Evolutionary conservation across 768 basidiomycete species (phyloP).

Genomic region (Trametes cubensis): DNA sequence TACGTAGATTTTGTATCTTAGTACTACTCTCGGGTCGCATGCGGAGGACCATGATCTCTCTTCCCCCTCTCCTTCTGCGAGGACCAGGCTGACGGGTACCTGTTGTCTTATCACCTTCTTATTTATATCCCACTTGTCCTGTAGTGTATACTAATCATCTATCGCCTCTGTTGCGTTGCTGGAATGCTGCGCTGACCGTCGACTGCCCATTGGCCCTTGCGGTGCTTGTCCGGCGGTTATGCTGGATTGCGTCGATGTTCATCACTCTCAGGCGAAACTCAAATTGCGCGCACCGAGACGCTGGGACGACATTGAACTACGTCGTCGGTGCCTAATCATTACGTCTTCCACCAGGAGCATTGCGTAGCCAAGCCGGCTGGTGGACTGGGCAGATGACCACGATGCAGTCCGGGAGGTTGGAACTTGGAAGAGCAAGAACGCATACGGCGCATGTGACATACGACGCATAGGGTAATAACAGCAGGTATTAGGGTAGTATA

Average conservation of each 20-base stretch:
- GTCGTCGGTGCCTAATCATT: constrained; percentile 7
- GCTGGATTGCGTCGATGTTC: background rate
- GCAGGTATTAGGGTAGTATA: constrained; percentile 16
- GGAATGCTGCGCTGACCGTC: background rate
- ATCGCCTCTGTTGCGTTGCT: constrained; percentile 2
- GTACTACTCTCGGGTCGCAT: constrained; percentile 24
- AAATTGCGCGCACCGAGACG: background rate
- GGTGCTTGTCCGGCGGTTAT: background rate
- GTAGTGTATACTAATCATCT: constrained; percentile 31
- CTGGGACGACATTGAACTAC: background rate
- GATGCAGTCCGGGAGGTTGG: background rate
- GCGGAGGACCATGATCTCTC: constrained; percentile 11
- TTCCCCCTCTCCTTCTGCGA: constrained; percentile 20
- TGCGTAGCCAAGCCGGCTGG: background rate
- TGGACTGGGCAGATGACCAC: background rate
- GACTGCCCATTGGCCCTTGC: background rate
- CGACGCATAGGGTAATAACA: constrained; percentile 5
- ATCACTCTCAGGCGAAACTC: background rate
- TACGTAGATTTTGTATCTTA: constrained; percentile 36
- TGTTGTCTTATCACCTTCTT: constrained; percentile 37
- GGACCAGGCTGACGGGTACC: constrained; percentile 31
- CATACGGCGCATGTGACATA: constrained; percentile 5
- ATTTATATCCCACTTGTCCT: constrained; percentile 31
- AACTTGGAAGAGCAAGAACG: background rate
- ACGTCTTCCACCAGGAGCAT: constrained; percentile 5